A percentile compares a stretch with the other conserved stretches of the same genome.
Evolutionary conservation across 495 filamentous ascomycete species (phyloP).

Genomic region (Penicillium nucicola): DNA sequence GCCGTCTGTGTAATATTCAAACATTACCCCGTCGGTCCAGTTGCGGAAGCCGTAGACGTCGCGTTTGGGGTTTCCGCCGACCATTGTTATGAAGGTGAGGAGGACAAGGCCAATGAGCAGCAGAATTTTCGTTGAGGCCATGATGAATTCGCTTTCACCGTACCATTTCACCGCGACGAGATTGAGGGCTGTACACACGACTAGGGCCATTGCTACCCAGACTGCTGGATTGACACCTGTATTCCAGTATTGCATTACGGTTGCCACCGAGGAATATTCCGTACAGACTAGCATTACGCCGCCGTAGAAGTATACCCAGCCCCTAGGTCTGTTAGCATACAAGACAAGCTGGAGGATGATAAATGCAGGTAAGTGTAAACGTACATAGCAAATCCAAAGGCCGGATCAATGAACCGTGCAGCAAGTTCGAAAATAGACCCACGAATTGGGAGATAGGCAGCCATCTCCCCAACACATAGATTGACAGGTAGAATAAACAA

Average conservation of each 20-base stretch:
- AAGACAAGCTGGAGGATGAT: conserved; percentile 4
- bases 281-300: conserved; percentile 52
- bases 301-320: conserved; percentile 38
- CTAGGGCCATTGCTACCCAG: conserved; percentile 71
- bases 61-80: conserved; percentile 60
- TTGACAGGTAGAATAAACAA: conserved; percentile 36
- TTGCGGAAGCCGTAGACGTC: conserved; percentile 67
- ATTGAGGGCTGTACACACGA: conserved; percentile 62
- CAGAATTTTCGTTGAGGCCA: conserved; percentile 71
- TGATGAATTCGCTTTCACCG: conserved; percentile 72
- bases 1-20: conserved; percentile 31
- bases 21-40: conserved; percentile 50
- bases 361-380: neutral
- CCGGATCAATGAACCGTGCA: conserved; percentile 64
- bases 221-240: conserved; percentile 46
- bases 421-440: conserved; percentile 72
- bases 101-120: conserved; percentile 68
- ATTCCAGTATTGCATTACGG: conserved; percentile 72
- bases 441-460: conserved; percentile 67
- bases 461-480: conserved; percentile 57
- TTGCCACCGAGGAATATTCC: conserved; percentile 65
- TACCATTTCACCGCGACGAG: conserved; percentile 66
- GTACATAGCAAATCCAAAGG: conserved; percentile 66
- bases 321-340: conserved; percentile 25
- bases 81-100: conserved; percentile 65